These are phyloP conservation scores for Heterobasidion irregulare DNA, from an alignment of 1,284 basidiomycete genomes.

Conservation along the genomic window DNA sequence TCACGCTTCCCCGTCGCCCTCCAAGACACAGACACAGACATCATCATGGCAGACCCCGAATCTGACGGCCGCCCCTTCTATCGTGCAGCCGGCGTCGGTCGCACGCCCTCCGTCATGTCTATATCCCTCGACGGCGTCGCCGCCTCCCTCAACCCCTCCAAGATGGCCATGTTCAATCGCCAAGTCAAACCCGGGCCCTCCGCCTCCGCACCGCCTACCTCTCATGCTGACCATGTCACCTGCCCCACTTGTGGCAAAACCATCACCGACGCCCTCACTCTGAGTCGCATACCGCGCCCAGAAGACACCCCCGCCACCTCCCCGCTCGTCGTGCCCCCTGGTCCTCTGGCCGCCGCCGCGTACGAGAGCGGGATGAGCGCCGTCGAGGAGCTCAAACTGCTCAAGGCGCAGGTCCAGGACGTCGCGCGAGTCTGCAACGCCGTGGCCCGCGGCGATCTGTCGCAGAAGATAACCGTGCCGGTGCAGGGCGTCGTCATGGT, in stretches of 20 bases:
- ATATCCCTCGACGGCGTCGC: conserved; percentile 37
- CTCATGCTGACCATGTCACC: conserved; percentile 27
- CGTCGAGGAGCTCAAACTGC: conserved; percentile 71
- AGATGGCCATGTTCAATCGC: conserved; percentile 13
- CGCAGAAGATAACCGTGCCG: conserved; percentile 93
- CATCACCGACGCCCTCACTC: conserved; percentile 29
- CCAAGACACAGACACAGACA: conserved; percentile 13
- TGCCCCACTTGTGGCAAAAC: conserved; percentile 44
- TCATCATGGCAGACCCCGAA: conserved; percentile 13
- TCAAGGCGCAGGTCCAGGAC: conserved; percentile 88
- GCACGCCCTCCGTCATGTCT: conserved; percentile 23
- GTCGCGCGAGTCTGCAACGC: conserved; percentile 93
- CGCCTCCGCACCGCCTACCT: conserved; percentile 33
- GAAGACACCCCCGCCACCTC: conserved; percentile 28
- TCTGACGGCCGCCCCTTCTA: conserved; percentile 15
- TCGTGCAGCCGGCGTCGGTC: conserved; percentile 6
- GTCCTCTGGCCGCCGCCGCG: conserved; percentile 48
- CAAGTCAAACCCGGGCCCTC: conserved; percentile 14
- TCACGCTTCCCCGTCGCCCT: not conserved
- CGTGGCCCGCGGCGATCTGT: conserved; percentile 89
- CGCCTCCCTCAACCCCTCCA: conserved; percentile 26
- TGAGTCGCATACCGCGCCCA: conserved; percentile 22
- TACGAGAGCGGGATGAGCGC: conserved; percentile 59
- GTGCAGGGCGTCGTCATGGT: conserved; percentile 97
- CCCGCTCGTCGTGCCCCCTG: conserved; percentile 44